A percentile compares a stretch with the other conserved stretches of the same genome.
These are phyloP conservation scores for Backusella morwellensis DNA, from an alignment of 192 early-diverging fungal genomes.

Conservation along the genomic window DNA sequence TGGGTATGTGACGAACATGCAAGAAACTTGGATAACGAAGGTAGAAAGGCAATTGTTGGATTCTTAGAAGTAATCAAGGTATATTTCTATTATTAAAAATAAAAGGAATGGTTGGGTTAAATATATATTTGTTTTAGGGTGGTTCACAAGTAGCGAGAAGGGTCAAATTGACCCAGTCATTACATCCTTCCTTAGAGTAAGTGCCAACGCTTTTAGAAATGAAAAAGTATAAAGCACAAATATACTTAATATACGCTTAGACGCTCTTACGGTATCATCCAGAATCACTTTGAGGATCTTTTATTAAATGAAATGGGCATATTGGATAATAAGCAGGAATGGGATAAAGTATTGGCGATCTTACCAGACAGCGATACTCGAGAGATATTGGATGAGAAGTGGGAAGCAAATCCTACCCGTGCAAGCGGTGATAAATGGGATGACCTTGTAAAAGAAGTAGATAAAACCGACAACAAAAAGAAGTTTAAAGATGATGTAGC, in stretches of 20 bases:
- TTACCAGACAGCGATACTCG: conserved; percentile 74
- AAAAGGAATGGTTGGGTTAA: neutral
- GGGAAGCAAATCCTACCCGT: conserved; percentile 34
- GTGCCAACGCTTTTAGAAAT: neutral
- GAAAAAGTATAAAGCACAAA: neutral
- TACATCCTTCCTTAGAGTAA: conserved; percentile 76
- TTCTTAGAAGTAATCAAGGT: conserved; percentile 80
- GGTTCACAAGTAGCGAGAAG: conserved; percentile 72
- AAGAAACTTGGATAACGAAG: conserved; percentile 69
- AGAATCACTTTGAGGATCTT: conserved; percentile 71
- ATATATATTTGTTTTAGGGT: conserved; percentile 45
- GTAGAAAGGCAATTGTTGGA: conserved; percentile 77
- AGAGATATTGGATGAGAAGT: conserved; percentile 35
- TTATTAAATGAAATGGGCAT: conserved; percentile 75
- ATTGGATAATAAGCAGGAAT: conserved; percentile 56
- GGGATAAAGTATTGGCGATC: conserved; percentile 73
- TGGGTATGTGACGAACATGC: conserved; percentile 95
- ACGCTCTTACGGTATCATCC: conserved; percentile 60
- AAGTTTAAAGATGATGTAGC: conserved; percentile 30
- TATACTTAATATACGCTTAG: conserved; percentile 22
- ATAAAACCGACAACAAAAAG: conserved; percentile 11
- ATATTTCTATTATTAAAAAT: neutral
- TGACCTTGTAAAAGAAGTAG: conserved; percentile 33
- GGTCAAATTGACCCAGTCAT: conserved; percentile 59
- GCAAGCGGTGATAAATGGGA: conserved; percentile 45